These are phyloP conservation scores for Polychytrium aggregatum DNA, from an alignment of 192 early-diverging fungal genomes.

Conservation along the genomic window DNA sequence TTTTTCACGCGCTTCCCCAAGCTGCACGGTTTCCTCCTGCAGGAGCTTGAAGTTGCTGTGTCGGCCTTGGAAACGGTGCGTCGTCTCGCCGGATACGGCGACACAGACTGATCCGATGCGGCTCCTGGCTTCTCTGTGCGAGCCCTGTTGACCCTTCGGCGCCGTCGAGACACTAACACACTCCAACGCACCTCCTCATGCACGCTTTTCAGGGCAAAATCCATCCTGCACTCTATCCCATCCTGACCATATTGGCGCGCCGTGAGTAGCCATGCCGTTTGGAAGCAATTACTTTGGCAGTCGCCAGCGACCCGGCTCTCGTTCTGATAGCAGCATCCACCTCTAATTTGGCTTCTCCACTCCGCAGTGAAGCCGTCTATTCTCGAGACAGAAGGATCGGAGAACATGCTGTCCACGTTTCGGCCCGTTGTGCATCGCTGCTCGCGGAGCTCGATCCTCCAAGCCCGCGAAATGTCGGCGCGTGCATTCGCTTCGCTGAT, in stretches of 20 bases:
- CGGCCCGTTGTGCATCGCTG: constrained; percentile 15
- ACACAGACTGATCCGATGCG: too few species aligned
- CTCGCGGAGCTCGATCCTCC: constrained; percentile 26
- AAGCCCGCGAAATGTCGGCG: constrained; percentile 78
- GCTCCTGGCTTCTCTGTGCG: too few species aligned
- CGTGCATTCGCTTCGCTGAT: constrained; percentile 70
- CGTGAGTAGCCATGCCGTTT: constrained; percentile 5
- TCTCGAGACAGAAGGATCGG: constrained; percentile 12
- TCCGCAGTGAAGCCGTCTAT: constrained; percentile 22
- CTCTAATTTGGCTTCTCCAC: constrained; percentile 2
- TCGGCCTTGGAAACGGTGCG: constrained; percentile 31
- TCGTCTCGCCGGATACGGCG: too few species aligned
- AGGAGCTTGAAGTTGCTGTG: constrained; percentile 61
- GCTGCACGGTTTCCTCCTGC: constrained; percentile 64
- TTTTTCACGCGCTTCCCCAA: constrained; percentile 82
- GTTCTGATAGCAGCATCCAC: too few species aligned
- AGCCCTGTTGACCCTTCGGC: too few species aligned
- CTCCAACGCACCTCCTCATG: too few species aligned
- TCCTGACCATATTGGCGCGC: constrained; percentile 74
- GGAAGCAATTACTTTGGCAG: too few species aligned
- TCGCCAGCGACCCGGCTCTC: too few species aligned
- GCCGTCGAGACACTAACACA: too few species aligned
- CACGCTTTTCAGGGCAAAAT: constrained; percentile 31
- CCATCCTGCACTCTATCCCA: constrained; percentile 83
- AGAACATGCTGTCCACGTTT: constrained; percentile 12